Evolutionary conservation across 148 eudicot genomes (phyloP), one percentile per base, ranked within the genome.

Genomic region (Dysphania ambrosioides): DNA sequence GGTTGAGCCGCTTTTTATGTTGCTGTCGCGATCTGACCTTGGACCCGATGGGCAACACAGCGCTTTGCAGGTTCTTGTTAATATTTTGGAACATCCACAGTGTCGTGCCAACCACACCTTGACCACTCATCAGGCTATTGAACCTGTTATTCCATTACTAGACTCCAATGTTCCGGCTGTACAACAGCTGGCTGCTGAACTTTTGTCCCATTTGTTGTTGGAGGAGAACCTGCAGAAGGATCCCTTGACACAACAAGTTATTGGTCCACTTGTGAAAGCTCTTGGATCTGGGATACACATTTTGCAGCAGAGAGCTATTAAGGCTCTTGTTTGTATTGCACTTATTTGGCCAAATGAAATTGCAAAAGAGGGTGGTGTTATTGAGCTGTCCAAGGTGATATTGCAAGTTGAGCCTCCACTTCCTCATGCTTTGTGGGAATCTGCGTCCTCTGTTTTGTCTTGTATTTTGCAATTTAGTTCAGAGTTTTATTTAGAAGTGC

Each of bases 41-140:
- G 91, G 96, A 57, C 92, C 97, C 18, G 97, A 92, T 59, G 98
- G 98, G 40, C 98, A 95, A 67, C 98, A 95, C 76, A 95, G 98
- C 80, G 81, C 92, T 71, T 79, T 95, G 71, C 98, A 95, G 80
- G 97, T 92, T 74, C 98, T 95, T 60, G 97, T 89, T 62, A 95
- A 95, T 81, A 88, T 95, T 66, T 82, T 95, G 71, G 98, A 95
- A 84, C 92, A 92, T 68, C 88, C 93, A 47, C 91, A 92, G 61
- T 92, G 96, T 42, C 97, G 97, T 75, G 85, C 91, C 7, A 88
- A 84, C 70, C 86, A 87, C 75, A 80, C 72, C 65, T 87, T 95
- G 75, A 88, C 86, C 57, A 85, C 96, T 74, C 96, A 90, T 67
- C 97, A 89, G 85, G 87, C 89, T 82, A 80, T 95, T 73, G 96